A percentile compares a stretch with the other conserved stretches of the same genome.
These are phyloP conservation scores for Naganishia cerealis DNA, from an alignment of 1,284 basidiomycete species.

Conservation along the genomic window DNA sequence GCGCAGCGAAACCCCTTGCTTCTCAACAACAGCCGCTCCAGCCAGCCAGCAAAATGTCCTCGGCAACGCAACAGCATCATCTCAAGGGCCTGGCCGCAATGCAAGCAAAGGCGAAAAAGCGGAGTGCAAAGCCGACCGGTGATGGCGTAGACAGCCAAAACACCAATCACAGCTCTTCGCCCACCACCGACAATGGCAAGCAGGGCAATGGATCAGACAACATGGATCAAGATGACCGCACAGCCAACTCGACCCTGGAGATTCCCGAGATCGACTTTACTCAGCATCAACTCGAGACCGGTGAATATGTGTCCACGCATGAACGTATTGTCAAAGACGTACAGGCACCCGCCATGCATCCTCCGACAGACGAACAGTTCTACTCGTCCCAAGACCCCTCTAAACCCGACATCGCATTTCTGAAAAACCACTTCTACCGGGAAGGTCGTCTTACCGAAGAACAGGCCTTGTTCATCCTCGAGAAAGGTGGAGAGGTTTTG, in stretches of 20 bases:
- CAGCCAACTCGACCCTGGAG: constrained; percentile 54
- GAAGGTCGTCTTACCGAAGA: constrained; percentile 89
- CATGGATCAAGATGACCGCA: constrained; percentile 28
- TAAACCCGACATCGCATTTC: constrained; percentile 92
- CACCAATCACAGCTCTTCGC: constrained; percentile 17
- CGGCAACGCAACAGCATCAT: constrained; percentile 22
- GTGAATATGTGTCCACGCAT: constrained; percentile 69
- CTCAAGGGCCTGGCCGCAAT: constrained; percentile 26
- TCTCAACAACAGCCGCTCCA: neutral
- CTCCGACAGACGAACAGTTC: constrained; percentile 91
- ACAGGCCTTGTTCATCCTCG: constrained; percentile 82
- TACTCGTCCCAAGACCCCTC: constrained; percentile 76
- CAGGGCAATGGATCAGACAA: constrained; percentile 8
- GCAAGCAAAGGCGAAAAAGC: constrained; percentile 28
- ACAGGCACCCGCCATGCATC: constrained; percentile 89
- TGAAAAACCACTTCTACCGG: constrained; percentile 98
- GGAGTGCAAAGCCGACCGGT: constrained; percentile 3
- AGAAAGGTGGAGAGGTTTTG: constrained; percentile 76
- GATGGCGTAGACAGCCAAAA: neutral
- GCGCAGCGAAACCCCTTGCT: no score
- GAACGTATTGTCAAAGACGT: constrained; percentile 59
- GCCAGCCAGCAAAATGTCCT: constrained; percentile 6
- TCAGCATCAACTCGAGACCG: constrained; percentile 83
- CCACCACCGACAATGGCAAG: constrained; percentile 48
- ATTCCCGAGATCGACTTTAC: constrained; percentile 80